Base-by-base conservation (phyloP, 106 monocot species). In the Acanthochlamys bracteata region DNA sequence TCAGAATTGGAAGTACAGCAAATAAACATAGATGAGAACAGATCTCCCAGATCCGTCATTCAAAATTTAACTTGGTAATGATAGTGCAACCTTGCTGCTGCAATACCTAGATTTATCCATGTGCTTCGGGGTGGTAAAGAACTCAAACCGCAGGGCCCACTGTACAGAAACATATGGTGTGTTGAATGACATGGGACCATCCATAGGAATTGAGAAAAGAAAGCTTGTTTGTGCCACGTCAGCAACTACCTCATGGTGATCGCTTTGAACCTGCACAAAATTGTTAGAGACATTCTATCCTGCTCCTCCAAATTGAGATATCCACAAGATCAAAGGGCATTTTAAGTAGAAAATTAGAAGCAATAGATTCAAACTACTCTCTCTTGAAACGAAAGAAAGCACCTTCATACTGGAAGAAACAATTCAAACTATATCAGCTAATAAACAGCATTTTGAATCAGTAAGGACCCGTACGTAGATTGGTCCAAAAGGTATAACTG, bases 61-160 rank as follows among this genome's bases (percentile, higher is more conserved):
- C n/a, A 55, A 21, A 55, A 22, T 20, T 22, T 55, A 55, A 20
- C 20, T 22, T 20, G 20, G 20, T 22, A 55, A 22, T 1, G 26
- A 59, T 2, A 59, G 59, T 2, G 24, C 25, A 21, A 20, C 10
- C 20, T 9, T 59, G 11, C 14, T 24, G 22, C 14, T 59, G 4
- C 14, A 4, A 26, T 84, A 96, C 95, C 90, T 87, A 45, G 60
- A 42, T 76, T 80, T 74, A 51, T 98, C 91, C 53, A 83, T 66
- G 41, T 74, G 75, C 62, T 78, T 75, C 0, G 91, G 88, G 19
- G 88, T 91, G 6, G 91, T 98, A 68, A 91, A 85, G 71, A 98
- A 98, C 68, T 98, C 96, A 67, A 98, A 98, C 17, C 88, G 82
- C 33, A 98, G 88, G 24, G 78, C 88, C 96, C 96, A 98, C 53